phyloP scores from a whole-genome alignment of 345 rosid species.

The Gossypium sturtianum region DNA sequence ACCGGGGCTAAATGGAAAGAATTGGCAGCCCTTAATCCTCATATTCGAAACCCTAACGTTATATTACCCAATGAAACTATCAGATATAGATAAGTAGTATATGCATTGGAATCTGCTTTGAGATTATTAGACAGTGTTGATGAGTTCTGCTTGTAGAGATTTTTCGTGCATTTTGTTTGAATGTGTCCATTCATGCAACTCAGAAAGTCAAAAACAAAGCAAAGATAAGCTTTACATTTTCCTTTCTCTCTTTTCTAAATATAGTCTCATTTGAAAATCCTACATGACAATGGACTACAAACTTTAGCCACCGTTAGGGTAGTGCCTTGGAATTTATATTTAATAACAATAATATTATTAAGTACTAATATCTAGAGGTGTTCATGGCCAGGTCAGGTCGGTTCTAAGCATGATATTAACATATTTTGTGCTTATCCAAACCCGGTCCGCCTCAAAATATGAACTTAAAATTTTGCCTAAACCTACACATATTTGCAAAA shows the following conservation, averaged over 20 bases:
- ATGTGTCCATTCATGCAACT: neutral
- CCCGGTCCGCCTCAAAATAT: accelerated
- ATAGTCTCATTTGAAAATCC: too few relatives aligned
- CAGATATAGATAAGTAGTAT: slow-evolving; percentile 22
- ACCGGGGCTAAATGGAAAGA: slow-evolving; percentile 64
- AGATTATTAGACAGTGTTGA: neutral
- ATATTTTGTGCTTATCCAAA: too few relatives aligned
- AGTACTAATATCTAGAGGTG: too few relatives aligned
- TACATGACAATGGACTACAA: too few relatives aligned
- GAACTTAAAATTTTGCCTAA: too few relatives aligned
- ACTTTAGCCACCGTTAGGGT: too few relatives aligned
- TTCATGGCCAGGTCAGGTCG: accelerated
- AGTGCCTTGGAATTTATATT: too few relatives aligned
- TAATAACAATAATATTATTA: too few relatives aligned
- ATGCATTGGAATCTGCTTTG: slow-evolving; percentile 7
- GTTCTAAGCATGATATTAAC: too few relatives aligned
- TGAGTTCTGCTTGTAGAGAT: neutral
- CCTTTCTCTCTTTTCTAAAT: neutral
- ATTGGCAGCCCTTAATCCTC: slow-evolving; percentile 43
- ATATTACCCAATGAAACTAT: slow-evolving; percentile 35
- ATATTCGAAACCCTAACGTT: slow-evolving; percentile 51
- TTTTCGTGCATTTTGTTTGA: neutral
- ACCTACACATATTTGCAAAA: accelerated
- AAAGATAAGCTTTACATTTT: too few relatives aligned
- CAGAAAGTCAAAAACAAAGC: too few relatives aligned